Percentiles rank a stretch among this genome's conserved stretches.
phyloP scores from a whole-genome alignment of 225 moss, liverwort and hornwort genomes.

The Climacium dendroides region DNA sequence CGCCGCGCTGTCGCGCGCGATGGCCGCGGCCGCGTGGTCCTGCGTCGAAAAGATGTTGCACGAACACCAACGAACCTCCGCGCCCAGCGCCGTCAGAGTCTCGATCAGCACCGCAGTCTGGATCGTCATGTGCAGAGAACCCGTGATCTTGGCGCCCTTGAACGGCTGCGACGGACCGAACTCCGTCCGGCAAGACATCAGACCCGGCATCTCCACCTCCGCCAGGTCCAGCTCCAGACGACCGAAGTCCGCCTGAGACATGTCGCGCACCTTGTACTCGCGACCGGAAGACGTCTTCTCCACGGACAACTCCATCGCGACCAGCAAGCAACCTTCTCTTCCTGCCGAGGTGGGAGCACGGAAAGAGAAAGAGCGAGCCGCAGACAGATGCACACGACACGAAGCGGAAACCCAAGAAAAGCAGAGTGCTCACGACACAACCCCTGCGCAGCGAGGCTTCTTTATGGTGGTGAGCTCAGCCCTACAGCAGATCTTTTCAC shows the following conservation, averaged over 20 bases:
- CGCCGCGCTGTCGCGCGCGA: conserved; percentile 80
- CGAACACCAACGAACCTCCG: conserved; percentile 93
- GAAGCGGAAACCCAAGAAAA: background rate
- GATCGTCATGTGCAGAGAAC: conserved; percentile 93
- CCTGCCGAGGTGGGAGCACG: background rate
- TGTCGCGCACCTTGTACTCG: conserved; percentile 74
- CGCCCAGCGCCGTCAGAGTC: conserved; percentile 77
- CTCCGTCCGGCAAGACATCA: conserved; percentile 70
- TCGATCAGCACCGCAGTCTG: conserved; percentile 92
- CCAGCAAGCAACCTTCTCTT: background rate
- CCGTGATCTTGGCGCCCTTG: conserved; percentile 85
- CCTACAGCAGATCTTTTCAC: background rate
- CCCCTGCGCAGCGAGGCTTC: background rate
- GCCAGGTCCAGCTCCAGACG: conserved; percentile 91
- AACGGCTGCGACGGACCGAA: conserved; percentile 70
- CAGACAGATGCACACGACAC: background rate
- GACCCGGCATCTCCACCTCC: conserved; percentile 91
- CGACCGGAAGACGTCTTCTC: conserved; percentile 81
- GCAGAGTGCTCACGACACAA: background rate
- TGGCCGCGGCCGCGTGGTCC: conserved; percentile 83
- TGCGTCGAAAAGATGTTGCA: conserved; percentile 98
- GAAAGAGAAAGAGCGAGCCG: background rate
- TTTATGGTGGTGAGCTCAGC: background rate
- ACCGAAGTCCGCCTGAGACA: conserved; percentile 75
- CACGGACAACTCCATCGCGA: conserved; percentile 61